These are phyloP conservation scores for Mycena chlorophos DNA, from an alignment of 768 basidiomycete genomes.

Conservation along the genomic window DNA sequence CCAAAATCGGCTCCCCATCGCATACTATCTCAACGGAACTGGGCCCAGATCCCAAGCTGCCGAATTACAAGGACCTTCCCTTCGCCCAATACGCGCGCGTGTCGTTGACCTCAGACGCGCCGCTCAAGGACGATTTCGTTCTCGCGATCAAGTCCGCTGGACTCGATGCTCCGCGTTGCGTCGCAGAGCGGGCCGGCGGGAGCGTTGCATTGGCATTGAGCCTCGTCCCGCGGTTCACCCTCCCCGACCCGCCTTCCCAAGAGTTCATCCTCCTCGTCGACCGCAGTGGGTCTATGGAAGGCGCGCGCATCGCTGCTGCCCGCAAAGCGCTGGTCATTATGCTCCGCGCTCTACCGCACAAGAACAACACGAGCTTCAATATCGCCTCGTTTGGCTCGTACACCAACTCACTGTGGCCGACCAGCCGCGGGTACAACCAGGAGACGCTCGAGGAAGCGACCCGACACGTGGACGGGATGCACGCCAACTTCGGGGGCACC, in stretches of 20 bases:
- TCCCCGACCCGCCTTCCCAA: conserved; percentile 34
- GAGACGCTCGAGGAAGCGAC: conserved; percentile 30
- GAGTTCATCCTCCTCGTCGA: conserved; percentile 55
- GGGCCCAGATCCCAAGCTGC: conserved; percentile 11
- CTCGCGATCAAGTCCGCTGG: conserved; percentile 39
- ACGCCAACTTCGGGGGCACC: conserved; percentile 44
- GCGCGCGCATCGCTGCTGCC: conserved; percentile 33
- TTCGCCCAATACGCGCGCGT: conserved; percentile 14
- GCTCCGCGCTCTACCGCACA: conserved; percentile 37
- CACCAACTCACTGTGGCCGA: conserved; percentile 31
- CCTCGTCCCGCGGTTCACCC: conserved; percentile 42
- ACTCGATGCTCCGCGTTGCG: conserved; percentile 43
- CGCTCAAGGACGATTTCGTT: conserved; percentile 40
- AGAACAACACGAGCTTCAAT: conserved; percentile 36
- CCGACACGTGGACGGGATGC: conserved; percentile 30
- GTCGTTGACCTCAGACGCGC: conserved; percentile 7
- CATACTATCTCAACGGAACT: conserved; percentile 19
- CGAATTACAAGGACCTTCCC: conserved; percentile 13
- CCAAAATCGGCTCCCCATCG: conserved; percentile 15
- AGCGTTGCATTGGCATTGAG: conserved; percentile 43
- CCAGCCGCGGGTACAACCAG: conserved; percentile 27
- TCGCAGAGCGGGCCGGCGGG: conserved; percentile 36
- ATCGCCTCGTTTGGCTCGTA: conserved; percentile 40
- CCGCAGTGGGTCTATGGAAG: conserved; percentile 42
- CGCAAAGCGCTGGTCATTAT: conserved; percentile 40